A percentile compares a stretch with the other conserved stretches of the same genome.
phyloP scores from a whole-genome alignment of 2,329 filamentous ascomycete species.

The Xylariaceae sp. region DNA sequence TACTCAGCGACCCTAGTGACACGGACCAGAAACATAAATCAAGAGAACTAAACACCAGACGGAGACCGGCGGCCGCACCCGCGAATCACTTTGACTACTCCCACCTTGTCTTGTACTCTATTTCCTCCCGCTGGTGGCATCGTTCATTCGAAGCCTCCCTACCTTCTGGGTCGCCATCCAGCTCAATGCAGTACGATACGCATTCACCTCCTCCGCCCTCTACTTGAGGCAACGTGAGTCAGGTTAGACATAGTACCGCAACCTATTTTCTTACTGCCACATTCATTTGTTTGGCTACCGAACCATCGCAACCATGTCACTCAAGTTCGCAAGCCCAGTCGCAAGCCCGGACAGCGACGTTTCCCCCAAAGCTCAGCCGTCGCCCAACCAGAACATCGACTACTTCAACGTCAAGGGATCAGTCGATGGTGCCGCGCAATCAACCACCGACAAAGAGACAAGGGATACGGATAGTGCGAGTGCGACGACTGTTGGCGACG shows the following conservation, averaged over 20 bases:
- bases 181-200: slow-evolving; percentile 35
- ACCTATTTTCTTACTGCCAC: slow-evolving; percentile 9
- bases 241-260: slow-evolving; percentile 27
- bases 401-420: slow-evolving; percentile 25
- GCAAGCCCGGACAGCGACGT: slow-evolving; percentile 26
- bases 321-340: slow-evolving; percentile 17
- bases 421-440: slow-evolving; percentile 12
- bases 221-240: slow-evolving; percentile 38
- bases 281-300: slow-evolving; percentile 6
- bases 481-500: slow-evolving; percentile 33
- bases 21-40: no score
- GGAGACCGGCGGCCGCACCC: no score
- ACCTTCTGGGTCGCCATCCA: slow-evolving; percentile 8
- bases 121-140: no score
- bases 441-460: slow-evolving; percentile 18
- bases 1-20: no score
- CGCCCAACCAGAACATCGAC: slow-evolving; percentile 19
- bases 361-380: slow-evolving; percentile 27
- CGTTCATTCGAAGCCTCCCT: no score
- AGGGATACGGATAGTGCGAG: slow-evolving; percentile 30
- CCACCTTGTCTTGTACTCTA: no score
- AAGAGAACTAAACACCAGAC: no score
- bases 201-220: slow-evolving; percentile 42
- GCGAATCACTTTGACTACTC: no score
- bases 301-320: slow-evolving; percentile 25